A percentile compares a stretch with the other conserved stretches of the same genome.
phyloP scores from a whole-genome alignment of 176 grass and related monocot species.

The Tuctoria greenei region DNA sequence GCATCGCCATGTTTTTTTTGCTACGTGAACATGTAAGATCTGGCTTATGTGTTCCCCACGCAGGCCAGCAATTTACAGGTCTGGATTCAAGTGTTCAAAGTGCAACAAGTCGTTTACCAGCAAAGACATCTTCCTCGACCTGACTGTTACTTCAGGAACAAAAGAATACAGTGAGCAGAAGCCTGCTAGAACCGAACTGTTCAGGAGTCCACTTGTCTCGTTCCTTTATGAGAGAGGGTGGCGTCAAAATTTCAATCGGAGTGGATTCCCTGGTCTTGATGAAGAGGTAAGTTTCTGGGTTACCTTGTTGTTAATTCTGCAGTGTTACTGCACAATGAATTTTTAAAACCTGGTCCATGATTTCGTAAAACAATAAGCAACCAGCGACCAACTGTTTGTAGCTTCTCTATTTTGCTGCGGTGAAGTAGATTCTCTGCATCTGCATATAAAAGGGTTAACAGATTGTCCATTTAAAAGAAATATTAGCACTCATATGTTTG shows the following conservation, averaged over 20 bases:
- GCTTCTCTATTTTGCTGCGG: neutral
- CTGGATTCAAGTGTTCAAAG: constrained; percentile 80
- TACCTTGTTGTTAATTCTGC: neutral
- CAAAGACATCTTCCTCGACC: constrained; percentile 85
- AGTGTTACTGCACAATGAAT: neutral
- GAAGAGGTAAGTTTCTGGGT: constrained; percentile 62
- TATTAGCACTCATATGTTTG: neutral
- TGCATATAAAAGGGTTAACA: too few species aligned
- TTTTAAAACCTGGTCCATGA: neutral
- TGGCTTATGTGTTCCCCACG: neutral
- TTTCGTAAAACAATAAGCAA: neutral
- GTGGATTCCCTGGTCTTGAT: constrained; percentile 92
- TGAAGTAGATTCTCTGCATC: neutral
- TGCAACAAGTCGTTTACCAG: constrained; percentile 87
- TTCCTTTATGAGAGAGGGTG: constrained; percentile 98
- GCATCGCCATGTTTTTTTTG: neutral
- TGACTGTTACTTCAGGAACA: constrained; percentile 82
- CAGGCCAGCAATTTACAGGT: constrained; percentile 86
- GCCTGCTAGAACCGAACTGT: constrained; percentile 88
- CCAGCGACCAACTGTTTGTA: neutral
- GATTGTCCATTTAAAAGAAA: neutral
- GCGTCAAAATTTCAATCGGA: constrained; percentile 88
- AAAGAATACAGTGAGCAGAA: constrained; percentile 83
- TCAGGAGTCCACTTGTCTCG: constrained; percentile 80
- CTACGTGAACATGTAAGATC: neutral